Evolutionary conservation across 2,329 filamentous ascomycete species (phyloP).

Genomic region (Graphilbum ipis-grandicollis): DNA sequence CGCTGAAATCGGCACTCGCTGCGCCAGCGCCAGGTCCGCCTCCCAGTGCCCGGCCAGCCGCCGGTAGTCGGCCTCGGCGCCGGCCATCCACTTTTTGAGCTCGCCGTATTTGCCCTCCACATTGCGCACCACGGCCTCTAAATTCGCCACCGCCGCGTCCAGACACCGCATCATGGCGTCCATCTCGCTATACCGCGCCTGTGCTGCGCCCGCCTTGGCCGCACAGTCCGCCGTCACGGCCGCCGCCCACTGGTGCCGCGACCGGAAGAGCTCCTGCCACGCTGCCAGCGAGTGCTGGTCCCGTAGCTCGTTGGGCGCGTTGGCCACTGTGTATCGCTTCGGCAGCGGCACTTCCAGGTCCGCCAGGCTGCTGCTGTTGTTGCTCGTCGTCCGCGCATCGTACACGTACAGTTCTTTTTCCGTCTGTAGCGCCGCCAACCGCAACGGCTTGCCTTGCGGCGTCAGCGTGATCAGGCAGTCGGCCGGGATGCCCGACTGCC

Average conservation of each 20-base stretch:
- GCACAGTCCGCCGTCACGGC: constrained; percentile 52
- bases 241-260: constrained; percentile 64
- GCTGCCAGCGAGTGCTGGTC: constrained; percentile 65
- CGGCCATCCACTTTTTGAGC: constrained; percentile 51
- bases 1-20: constrained; percentile 44
- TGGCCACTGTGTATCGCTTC: constrained; percentile 38
- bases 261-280: constrained; percentile 78
- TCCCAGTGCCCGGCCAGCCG: constrained; percentile 50
- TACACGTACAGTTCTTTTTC: constrained; percentile 91
- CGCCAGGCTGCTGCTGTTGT: constrained; percentile 10
- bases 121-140: constrained; percentile 55
- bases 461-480: constrained; percentile 81
- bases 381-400: constrained; percentile 54
- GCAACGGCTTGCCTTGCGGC: constrained; percentile 66
- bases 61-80: constrained; percentile 50
- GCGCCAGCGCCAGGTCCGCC: constrained; percentile 45
- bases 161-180: constrained; percentile 64
- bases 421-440: constrained; percentile 58
- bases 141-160: constrained; percentile 71
- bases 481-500: constrained; percentile 53
- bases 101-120: constrained; percentile 58
- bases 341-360: constrained; percentile 31
- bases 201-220: constrained; percentile 41
- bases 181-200: constrained; percentile 54
- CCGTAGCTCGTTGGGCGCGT: constrained; percentile 66